Conservation (phyloP, 176 grass and related monocot genomes). For the Triticum dicoccoides region DNA sequence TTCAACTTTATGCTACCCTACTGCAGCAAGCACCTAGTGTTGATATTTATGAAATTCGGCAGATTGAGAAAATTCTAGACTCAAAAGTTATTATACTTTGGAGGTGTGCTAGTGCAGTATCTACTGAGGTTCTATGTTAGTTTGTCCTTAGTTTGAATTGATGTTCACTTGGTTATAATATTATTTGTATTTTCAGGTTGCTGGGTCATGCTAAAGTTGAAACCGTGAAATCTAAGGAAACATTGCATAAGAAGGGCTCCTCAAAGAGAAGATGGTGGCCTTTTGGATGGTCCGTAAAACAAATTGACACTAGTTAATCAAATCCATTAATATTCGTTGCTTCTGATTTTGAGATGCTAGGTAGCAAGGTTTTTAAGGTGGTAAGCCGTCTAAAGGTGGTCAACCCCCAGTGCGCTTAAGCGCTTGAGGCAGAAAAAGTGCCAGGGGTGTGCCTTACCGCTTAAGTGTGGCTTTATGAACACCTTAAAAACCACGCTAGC, state of each 20-base stretch:
- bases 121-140: not conserved
- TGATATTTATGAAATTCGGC: constrained; percentile 76
- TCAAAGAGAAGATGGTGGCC: constrained; percentile 91
- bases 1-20: constrained; percentile 73
- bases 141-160: not conserved
- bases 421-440: not conserved
- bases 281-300: constrained; percentile 69
- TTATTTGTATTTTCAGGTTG: constrained; percentile 58
- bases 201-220: constrained; percentile 97
- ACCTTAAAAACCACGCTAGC: not conserved
- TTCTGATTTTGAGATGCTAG: constrained; percentile 1
- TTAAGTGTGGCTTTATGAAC: not conserved
- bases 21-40: constrained; percentile 72
- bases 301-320: not conserved
- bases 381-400: not conserved
- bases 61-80: constrained; percentile 93
- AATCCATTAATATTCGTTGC: not conserved
- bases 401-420: not conserved
- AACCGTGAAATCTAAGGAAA: constrained; percentile 81
- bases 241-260: constrained; percentile 58
- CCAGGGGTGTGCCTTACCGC: not conserved
- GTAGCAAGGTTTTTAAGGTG: not conserved
- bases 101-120: constrained; percentile 50
- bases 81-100: constrained; percentile 94
- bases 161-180: constrained; percentile 7